Conservation (phyloP, 129 eudicot species). For the carrot (Daucus carota) region DNA sequence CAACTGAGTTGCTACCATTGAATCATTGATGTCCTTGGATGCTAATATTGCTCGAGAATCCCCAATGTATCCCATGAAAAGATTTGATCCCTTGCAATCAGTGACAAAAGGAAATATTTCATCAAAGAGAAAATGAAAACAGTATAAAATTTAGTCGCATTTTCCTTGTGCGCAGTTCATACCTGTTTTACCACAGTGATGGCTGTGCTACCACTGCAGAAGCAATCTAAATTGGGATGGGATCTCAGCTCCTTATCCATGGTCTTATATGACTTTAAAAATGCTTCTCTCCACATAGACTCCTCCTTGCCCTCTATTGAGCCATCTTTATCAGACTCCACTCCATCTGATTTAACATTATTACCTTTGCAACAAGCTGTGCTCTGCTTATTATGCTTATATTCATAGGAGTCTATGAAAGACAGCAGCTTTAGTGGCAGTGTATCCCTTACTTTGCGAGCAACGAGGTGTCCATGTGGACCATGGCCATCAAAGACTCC, state of each 20-base stretch:
- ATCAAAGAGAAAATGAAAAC: neutral
- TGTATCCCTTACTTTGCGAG: constrained; percentile 89
- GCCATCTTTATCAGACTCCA: constrained; percentile 48
- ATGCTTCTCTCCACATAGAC: constrained; percentile 73
- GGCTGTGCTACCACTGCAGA: constrained; percentile 99
- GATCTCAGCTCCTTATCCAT: constrained; percentile 94
- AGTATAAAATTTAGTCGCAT: neutral
- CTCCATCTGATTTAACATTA: constrained; percentile 40
- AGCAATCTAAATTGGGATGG: constrained; percentile 86
- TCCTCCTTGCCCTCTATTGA: constrained; percentile 40
- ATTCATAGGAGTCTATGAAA: constrained; percentile 52
- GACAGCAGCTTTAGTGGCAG: constrained; percentile 72
- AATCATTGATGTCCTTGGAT: constrained; percentile 53
- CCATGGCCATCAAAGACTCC: constrained; percentile 99
- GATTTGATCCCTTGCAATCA: constrained; percentile 61
- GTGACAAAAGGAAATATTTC: neutral
- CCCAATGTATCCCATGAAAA: constrained; percentile 81
- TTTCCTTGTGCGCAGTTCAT: neutral
- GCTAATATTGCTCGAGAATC: constrained; percentile 97
- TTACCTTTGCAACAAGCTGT: constrained; percentile 50
- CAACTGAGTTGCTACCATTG: constrained; percentile 71
- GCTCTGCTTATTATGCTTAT: constrained; percentile 42
- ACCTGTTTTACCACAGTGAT: constrained; percentile 90
- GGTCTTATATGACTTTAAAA: constrained; percentile 72
- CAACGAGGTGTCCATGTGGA: constrained; percentile 97